Conservation (phyloP, 106 monocot genomes). For the Phalaenopsis equestris region DNA sequence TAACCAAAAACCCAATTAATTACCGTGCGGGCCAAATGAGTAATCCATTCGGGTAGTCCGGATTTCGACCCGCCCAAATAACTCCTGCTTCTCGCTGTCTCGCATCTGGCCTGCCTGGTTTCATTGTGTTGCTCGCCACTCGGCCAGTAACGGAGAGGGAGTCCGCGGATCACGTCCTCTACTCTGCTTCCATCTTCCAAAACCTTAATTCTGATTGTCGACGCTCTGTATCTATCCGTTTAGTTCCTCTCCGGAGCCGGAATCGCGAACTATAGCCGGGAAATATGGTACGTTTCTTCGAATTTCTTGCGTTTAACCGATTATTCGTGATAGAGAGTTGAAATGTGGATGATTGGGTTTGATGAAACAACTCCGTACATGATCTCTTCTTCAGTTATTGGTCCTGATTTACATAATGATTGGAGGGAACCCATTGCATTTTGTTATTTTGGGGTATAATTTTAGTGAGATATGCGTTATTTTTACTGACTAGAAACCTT, state of each 20-base stretch:
- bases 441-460: neutral
- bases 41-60: neutral
- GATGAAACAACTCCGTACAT: neutral
- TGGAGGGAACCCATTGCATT: neutral
- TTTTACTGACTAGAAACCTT: neutral
- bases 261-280: neutral
- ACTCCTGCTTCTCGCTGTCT: neutral
- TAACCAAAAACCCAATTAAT: too few relatives aligned
- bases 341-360: neutral
- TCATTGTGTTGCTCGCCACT: neutral
- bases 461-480: neutral
- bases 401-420: neutral
- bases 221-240: neutral
- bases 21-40: too few relatives aligned
- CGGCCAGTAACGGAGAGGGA: neutral
- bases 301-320: neutral
- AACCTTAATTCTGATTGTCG: neutral
- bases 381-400: neutral
- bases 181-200: neutral
- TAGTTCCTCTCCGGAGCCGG: neutral
- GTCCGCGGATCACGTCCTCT: neutral
- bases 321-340: neutral
- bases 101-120: neutral
- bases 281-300: neutral
- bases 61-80: neutral